Evolutionary conservation across 2,329 filamentous ascomycete species (phyloP).

Genomic region (Sodiomyces alkalinus): DNA sequence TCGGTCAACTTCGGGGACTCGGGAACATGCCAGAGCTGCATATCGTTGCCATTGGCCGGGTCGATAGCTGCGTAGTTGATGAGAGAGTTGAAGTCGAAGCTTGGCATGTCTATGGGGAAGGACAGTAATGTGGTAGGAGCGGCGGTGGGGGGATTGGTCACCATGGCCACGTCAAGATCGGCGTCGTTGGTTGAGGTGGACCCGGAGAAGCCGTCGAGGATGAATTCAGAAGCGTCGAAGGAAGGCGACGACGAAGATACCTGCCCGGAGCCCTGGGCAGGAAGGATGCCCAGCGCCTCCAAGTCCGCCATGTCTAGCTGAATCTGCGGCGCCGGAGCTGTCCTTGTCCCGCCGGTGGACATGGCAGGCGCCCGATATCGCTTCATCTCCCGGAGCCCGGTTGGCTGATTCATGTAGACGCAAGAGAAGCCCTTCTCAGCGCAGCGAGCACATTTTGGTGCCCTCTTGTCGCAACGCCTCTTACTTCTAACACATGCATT

Average conservation of each 20-base stretch:
- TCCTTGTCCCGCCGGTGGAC: too few species aligned
- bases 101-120: conserved; percentile 15
- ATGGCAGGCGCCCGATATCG: too few species aligned
- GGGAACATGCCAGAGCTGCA: neutral
- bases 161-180: neutral
- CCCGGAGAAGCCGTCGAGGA: neutral
- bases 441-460: conserved; percentile 25
- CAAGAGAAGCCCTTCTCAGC: conserved; percentile 23
- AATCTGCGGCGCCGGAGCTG: neutral
- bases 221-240: too few species aligned
- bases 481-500: conserved; percentile 30
- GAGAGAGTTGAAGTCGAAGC: conserved; percentile 15
- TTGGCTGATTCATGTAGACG: conserved; percentile 14
- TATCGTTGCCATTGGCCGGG: conserved; percentile 1
- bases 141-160: conserved; percentile 4
- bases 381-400: too few species aligned
- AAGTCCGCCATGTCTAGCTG: neutral
- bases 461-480: conserved; percentile 28
- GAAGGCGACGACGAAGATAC: too few species aligned
- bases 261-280: too few species aligned
- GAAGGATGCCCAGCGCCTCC: neutral
- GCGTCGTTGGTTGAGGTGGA: neutral
- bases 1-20: neutral
- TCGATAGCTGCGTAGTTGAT: conserved; percentile 7
- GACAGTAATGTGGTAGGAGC: too few species aligned